phyloP scores from a whole-genome alignment of 257 asterid genomes.

The Jacaranda mimosifolia region DNA sequence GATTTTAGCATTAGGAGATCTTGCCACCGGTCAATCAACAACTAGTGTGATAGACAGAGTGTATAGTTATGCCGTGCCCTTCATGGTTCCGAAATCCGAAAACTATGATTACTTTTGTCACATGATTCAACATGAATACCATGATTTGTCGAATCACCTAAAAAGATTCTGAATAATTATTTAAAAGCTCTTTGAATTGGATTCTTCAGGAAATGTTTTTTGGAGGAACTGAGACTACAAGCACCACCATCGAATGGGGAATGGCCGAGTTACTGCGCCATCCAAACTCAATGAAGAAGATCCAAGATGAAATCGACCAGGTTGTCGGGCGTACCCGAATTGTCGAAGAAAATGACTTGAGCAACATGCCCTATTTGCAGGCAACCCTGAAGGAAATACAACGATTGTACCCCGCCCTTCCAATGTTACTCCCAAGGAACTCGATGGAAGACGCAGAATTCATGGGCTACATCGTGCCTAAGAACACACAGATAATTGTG shows the following conservation, averaged over 20 bases:
- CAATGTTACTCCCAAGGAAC: slow-evolving; percentile 38
- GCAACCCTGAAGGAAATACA: slow-evolving; percentile 47
- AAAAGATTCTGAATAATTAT: not conserved
- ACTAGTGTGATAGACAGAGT: too few relatives aligned
- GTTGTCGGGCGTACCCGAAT: slow-evolving; percentile 28
- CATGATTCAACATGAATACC: too few relatives aligned
- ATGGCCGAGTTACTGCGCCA: slow-evolving; percentile 38
- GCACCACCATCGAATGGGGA: slow-evolving; percentile 45
- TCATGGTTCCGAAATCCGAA: too few relatives aligned
- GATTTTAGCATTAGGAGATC: too few relatives aligned
- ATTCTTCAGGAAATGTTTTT: slow-evolving; percentile 35
- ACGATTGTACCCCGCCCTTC: slow-evolving; percentile 39
- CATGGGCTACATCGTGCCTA: slow-evolving; percentile 41
- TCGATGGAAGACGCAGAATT: slow-evolving; percentile 34
- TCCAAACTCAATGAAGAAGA: slow-evolving; percentile 34
- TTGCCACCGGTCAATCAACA: too few relatives aligned
- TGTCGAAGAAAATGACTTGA: slow-evolving; percentile 37
- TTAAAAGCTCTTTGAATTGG: too few relatives aligned
- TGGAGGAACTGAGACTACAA: slow-evolving; percentile 42
- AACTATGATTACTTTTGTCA: too few relatives aligned
- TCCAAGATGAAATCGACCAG: slow-evolving; percentile 37
- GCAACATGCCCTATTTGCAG: slow-evolving; percentile 29
- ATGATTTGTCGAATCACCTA: not conserved
- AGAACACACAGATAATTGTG: slow-evolving; percentile 40
- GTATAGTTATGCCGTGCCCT: too few relatives aligned